Evolutionary conservation across 257 asterid genomes (phyloP), one percentile per base, ranked within the genome.

Genomic region (Solanum peruvianum): DNA sequence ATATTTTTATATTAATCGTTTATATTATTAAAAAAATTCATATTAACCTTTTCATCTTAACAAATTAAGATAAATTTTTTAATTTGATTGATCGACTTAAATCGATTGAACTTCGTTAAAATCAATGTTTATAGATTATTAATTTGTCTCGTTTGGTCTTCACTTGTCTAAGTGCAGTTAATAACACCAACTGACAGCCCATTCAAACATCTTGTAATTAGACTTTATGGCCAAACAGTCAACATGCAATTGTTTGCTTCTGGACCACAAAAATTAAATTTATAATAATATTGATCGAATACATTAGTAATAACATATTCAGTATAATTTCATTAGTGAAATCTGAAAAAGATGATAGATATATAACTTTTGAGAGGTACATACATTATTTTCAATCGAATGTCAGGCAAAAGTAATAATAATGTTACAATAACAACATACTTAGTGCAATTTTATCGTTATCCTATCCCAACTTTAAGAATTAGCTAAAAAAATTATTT

Each of bases 361-460:
- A 60, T 9, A 9, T 23, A 1, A 9, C 11, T 62, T n/a, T 62
- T 62, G 8, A 62, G 1, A 62, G 31, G 16, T 62, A 62, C 2
- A 62, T 0, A n/a, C 3, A 3, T 62, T 0, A 3, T 62, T 10
- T 62, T 3, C 14, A n/a, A 62, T 4, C 1, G 0, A 23, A 49
- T 23, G 2, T 62, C 69, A 33, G 29, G 4, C 9, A 23, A 3
- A 16, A 10, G n/a, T n/a, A 62, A 62, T 15, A 62, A 62, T 62
- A 62, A n/a, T 2, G 1, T 62, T 23, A 62, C 4, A 11, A 23
- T 15, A n/a, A 52, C 23, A 52, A 52, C 10, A 49, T 49, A 49
- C 23, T 8, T 49, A 6, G 7, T 39, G 9, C 7, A 9, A 39
- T 6, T 39, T 9, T 0, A 1, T 39, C 41, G 2, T 39, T 39